Evolutionary conservation across 768 basidiomycete genomes (phyloP), one percentile per base, ranked within the genome.

Genomic region (Pilatotrama ljubarskyi): DNA sequence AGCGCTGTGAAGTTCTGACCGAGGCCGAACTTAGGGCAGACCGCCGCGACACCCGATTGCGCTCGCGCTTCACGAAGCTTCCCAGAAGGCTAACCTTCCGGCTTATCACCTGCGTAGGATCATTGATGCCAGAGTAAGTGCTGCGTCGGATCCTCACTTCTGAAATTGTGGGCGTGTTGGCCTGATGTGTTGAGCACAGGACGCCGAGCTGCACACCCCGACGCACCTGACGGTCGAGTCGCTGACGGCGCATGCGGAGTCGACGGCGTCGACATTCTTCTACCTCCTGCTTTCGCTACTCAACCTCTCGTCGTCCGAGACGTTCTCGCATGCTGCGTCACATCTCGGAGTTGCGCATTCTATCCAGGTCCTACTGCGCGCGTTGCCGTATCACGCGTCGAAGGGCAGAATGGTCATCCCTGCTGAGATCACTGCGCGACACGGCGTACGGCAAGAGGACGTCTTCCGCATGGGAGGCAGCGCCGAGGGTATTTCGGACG

Each of bases 1-100:
- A 40, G 25, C 55, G 36, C 36, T 17, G 46, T 26, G 18, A 41
- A 2, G 40, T n/a, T 17, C 59, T 64, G 49, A 65, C 62, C 66
- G 43, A 57, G 47, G 70, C 47, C 50, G 53, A 59, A 61, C 57
- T 59, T 75, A 93, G 91, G 82, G 83, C 69, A 86, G 78, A 70
- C 90, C 91, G 17, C 90, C 88, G 40, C 83, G 82, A 50, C 92
- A 93, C 71, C 93, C 93, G 8, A 84, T 93, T 55, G 90, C 89
- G 8, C 77, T 91, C 17, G 91, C 90, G 20, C 72, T 95, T 48
- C 72, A 85, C 66, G 78, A 84, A 58, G 80, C 84, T 1, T 82
- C 81, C 22, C 77, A 80, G 58, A 69, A 53, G 26, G 72, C 75
- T 24, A 80, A 80, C 62, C 68, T 92, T 41, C 84, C 86, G 35